Evolutionary conservation across 2,329 filamentous ascomycete species (phyloP), one percentile per base, ranked within the genome.

Genomic region (Claviceps sp.): DNA sequence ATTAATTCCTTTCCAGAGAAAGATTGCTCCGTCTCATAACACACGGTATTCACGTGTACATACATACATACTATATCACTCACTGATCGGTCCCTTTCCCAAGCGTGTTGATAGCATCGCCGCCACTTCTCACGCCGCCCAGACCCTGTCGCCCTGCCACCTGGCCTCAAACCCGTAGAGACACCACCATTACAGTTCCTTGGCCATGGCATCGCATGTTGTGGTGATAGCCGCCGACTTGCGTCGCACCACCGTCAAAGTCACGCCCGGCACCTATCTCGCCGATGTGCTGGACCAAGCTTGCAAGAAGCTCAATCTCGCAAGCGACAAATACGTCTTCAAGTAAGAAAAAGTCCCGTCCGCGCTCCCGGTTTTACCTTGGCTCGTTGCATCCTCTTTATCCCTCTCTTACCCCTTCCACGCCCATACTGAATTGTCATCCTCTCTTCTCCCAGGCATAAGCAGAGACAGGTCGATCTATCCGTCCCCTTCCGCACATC

Each of bases 281-380:
- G 85, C 85, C 53, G 90, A 96, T 63, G 79, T 98, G 1, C 75
- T 95, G 17, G 80, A 88, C 55, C 86, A 97, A 67, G 91, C 91
- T 45, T 97, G 91, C 66, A 75, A 75, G 59, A 95, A 91, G 71
- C 79, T 95, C 59, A 83, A 82, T 54, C 69, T 91, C 36, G 74
- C 82, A 53, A 74, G 84, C 36, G 82, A 83, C 57, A 84, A 85
- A 56, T 93, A 86, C 68, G 78, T 84, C 22, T 71, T 98, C 53
- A 97, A 94, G 86, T 91, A 71, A 60, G 72, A 58, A 7, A 14
- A 5, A 13, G 23, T 8, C 42, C 3, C 45, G 4, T 29, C 43
- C n/a, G n/a, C 20, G 4, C 17, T 17, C 2, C 36, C 22, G 7
- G 2, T 34, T 1, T 9, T 34, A 11, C 3, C 29, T 34, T 34